Evolutionary conservation across 768 basidiomycete genomes (phyloP), one percentile per base, ranked within the genome.

Genomic region (Cantharellus anzutake): DNA sequence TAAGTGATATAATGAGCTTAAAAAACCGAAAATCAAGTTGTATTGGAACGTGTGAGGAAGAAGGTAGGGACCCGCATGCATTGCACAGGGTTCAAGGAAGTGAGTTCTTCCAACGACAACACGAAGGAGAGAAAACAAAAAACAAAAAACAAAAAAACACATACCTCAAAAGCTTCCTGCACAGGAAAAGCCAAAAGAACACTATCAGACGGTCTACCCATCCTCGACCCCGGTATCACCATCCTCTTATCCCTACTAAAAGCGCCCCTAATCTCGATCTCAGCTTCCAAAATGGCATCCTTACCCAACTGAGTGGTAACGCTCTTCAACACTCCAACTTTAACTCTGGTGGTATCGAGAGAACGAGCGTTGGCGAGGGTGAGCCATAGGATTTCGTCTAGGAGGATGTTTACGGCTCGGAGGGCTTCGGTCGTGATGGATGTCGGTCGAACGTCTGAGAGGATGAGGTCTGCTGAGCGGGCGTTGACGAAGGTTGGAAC

Each of bases 381-480:
- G 60, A 74, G 81, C 71, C 81, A 80, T 57, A 93, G 74, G 61
- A 91, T 78, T 71, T 92, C 90, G 72, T 92, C 90, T 61, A 92
- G 76, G 52, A 89, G 71, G 62, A 81, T 78, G 69, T 92, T 92
- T 73, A 91, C 78, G 61, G 78, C 77, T 61, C 73, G 74, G 55
- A 96, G 80, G n/a, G 87, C 84, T 58, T 90, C 81, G 20, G 75
- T 67, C 63, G 82, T 81, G 71, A 94, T 79, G 68, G 81, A 84
- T 64, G 88, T 92, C n/a, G 89, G 88, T 20, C 92, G 83, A 59
- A 93, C 80, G 66, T 97, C 92, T 61, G 87, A 90, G 58, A 97
- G 81, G 67, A 96, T 84, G 63, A 89, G 81, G 71, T 94, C 89
- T 51, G 91, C 89, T 41, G 88, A 90, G 64, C 81, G 80, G 11